Base-by-base conservation (phyloP, 495 filamentous ascomycete species). In the Neurospora pannonica region DNA sequence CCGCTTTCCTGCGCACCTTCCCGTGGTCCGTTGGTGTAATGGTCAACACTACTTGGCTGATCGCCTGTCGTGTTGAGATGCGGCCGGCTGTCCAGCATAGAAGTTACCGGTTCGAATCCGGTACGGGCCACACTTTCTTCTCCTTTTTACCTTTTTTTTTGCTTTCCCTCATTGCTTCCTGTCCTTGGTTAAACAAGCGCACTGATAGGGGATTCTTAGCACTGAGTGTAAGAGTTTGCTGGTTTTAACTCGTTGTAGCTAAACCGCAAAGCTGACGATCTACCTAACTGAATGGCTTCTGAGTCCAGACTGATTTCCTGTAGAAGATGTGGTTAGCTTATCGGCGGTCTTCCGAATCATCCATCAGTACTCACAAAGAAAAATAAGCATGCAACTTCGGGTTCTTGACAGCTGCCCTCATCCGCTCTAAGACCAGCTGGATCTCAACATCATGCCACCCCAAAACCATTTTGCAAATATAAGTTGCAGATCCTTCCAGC, bases 361-460 rank as follows among this genome's bases (percentile, higher is more conserved):
- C 6, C 54, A 8, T 67, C 28, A 34, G 54, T 67, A 36, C 83
- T 77, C 73, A 86, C 85, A 83, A 76, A 70, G 80, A 77, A 74
- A 81, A 82, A 74, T 87, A 86, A 7, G 79, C 82, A 73, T 87
- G 85, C 15, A 82, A 80, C 38, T 72, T 77, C 38, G 77, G 76
- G 71, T 85, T 80, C 38, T 43, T 77, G 46, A 88, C 42, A n/a
- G 81, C 82, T 62, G 76, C 81, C 37, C 82, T 77, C 17, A 88
- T 79, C 70, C 81, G 76, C 4, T 80, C 79, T 38, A 86, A 62
- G 17, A 81, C 31, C 2, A 82, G 82, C 72, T 86, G 82, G 38
- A 87, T 82, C 71, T 87, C 83, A 21, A 81, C 78, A 72, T 81
- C 81, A 11, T 79, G 75, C 87, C 85, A 88, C 3, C 79, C 82